Evolutionary conservation across 192 early-diverging fungal genomes (phyloP).

Genomic region (Fimicolochytrium jonesii): DNA sequence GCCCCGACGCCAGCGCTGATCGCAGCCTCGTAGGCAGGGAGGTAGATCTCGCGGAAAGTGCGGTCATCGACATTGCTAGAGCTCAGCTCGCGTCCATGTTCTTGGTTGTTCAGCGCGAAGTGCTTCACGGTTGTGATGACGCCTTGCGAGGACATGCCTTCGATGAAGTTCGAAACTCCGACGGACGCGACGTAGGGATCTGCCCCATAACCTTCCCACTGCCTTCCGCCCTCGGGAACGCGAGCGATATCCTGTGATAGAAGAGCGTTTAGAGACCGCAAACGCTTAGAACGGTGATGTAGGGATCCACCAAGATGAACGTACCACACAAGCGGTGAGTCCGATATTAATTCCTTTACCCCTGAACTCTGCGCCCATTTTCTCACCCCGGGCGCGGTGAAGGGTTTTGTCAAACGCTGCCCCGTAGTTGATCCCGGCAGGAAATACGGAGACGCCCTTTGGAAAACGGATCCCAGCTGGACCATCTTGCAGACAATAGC

Average conservation of each 20-base stretch:
- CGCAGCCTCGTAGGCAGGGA: conserved; percentile 52
- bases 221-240: conserved; percentile 33
- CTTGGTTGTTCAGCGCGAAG: conserved; percentile 51
- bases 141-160: conserved; percentile 44
- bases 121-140: conserved; percentile 59
- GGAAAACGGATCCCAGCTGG: conserved; percentile 49
- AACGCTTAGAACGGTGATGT: background rate
- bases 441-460: conserved; percentile 36
- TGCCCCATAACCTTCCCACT: conserved; percentile 44
- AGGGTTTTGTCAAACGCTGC: conserved; percentile 53
- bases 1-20: conserved; percentile 48
- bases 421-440: conserved; percentile 53
- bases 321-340: background rate
- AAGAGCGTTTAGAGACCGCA: conserved; percentile 17
- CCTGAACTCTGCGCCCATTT: conserved; percentile 52
- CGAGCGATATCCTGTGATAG: conserved; percentile 42
- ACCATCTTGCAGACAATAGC: conserved; percentile 55
- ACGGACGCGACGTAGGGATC: conserved; percentile 45
- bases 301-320: background rate
- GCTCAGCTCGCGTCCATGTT: conserved; percentile 26
- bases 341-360: conserved; percentile 50
- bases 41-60: conserved; percentile 58
- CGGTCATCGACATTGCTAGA: conserved; percentile 39
- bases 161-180: conserved; percentile 25
- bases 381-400: conserved; percentile 40